Evolutionary conservation across 2,329 filamentous ascomycete species (phyloP).

Genomic region (Calonectria hawksworthii): DNA sequence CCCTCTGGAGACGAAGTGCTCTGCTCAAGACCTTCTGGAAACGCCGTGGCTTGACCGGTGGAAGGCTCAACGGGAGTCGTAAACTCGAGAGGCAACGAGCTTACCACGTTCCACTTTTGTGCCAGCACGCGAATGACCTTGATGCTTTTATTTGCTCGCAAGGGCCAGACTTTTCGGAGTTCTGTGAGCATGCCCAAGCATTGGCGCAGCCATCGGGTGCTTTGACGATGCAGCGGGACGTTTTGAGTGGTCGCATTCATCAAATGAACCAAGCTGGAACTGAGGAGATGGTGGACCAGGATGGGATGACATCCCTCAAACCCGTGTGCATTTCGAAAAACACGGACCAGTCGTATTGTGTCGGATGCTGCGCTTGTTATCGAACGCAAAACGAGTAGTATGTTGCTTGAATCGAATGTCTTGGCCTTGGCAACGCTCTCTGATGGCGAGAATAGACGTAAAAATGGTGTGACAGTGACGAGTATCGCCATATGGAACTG

Average conservation of each 20-base stretch:
- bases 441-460: neutral
- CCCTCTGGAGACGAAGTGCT: accelerated
- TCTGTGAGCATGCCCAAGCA: neutral
- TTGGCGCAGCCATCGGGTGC: neutral
- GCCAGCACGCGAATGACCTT: neutral
- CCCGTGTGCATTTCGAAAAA: neutral
- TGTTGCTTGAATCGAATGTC: neutral
- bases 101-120: conserved; percentile 1
- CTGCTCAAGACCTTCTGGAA: too few species aligned
- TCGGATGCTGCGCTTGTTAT: neutral
- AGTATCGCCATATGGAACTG: conserved; percentile 5
- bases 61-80: neutral
- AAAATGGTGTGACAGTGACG: neutral
- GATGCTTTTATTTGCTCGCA: neutral
- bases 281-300: neutral
- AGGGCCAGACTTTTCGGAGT: neutral
- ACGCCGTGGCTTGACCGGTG: too few species aligned
- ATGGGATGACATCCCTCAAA: neutral
- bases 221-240: neutral
- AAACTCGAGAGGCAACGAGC: neutral
- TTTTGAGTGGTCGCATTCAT: neutral
- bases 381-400: neutral
- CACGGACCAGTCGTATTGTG: neutral
- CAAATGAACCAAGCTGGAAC: neutral
- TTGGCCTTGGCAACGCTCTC: neutral